These are phyloP conservation scores for Saksenaea vasiformis DNA, from an alignment of 371 early-diverging fungal species.

Conservation along the genomic window DNA sequence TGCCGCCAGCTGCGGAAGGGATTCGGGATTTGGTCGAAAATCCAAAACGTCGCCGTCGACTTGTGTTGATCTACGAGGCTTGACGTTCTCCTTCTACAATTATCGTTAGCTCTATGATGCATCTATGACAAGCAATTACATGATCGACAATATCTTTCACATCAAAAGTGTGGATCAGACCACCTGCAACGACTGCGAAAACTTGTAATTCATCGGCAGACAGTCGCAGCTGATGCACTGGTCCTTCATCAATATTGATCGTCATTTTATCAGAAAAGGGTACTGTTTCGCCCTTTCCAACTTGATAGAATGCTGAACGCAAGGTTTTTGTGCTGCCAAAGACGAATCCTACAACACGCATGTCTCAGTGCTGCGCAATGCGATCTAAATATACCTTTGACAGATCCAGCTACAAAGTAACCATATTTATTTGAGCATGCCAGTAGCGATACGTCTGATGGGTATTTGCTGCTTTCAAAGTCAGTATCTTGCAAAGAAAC, in stretches of 20 bases:
- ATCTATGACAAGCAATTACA: constrained; percentile 17
- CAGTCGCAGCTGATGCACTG: constrained; percentile 37
- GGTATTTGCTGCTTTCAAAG: constrained; percentile 27
- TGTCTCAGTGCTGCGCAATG: neutral
- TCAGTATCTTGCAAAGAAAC: constrained; percentile 35
- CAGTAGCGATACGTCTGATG: constrained; percentile 35
- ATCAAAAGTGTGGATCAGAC: constrained; percentile 26
- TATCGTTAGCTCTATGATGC: neutral
- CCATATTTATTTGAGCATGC: constrained; percentile 39
- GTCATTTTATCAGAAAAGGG: constrained; percentile 17
- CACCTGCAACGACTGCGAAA: constrained; percentile 25
- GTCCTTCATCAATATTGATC: constrained; percentile 16
- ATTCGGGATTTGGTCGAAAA: constrained; percentile 47
- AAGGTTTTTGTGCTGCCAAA: constrained; percentile 33
- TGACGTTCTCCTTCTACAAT: constrained; percentile 22
- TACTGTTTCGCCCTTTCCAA: constrained; percentile 24
- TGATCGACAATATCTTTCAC: constrained; percentile 30
- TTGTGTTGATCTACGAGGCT: constrained; percentile 17
- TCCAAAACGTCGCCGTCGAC: constrained; percentile 30
- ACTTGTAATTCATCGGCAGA: constrained; percentile 32
- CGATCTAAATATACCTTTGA: constrained; percentile 22
- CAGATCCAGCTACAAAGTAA: constrained; percentile 41
- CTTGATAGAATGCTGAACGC: constrained; percentile 24
- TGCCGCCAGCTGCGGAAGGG: constrained; percentile 30
- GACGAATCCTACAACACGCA: constrained; percentile 33